Base-by-base conservation (phyloP, 139 green algal species). In the Chlorella sp. region DNA sequence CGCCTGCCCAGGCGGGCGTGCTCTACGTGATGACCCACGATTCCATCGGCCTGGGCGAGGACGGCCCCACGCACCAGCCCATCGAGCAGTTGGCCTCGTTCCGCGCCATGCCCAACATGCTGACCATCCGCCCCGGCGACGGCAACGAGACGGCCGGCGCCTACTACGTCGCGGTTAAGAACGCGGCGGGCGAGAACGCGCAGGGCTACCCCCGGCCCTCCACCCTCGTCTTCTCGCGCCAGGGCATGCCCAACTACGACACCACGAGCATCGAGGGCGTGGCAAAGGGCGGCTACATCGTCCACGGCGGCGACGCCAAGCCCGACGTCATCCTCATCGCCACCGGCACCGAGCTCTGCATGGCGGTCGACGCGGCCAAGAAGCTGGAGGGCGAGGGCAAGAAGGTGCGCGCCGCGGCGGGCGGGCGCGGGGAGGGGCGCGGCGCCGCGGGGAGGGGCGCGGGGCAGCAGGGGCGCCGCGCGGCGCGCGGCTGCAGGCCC, bases 1-100 rank as follows among this genome's bases (percentile, higher is more conserved):
- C 53, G 25, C 21, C 62, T 38, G 31, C 33, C 25, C 79, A 89
- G 84, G 82, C 90, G 42, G 93, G 94, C 70, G 86, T 88, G 43
- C 91, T 98, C 79, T 97, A 91, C 73, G 96, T 99, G 50, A 99
- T 98, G 94, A 99, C 96, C 59, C 96, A 99, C 89, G 96, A 99
- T 90, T 98, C 94, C 67, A 99, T 99, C 79, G 96, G 96, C 78
- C 91, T 99, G 76, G 96, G 96, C 77, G 96, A 99, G 94, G 96
- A 99, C 78, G 96, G 96, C 83, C 96, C 96, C 83, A 99, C 96
- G 75, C 96, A 99, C 82, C 95, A 98, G 91, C 92, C 92, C n/a
- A 85, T 99, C 50, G 96, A 99, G 94, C 96, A 99, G 87, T 87
- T 99, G 80, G 90, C 93, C 19, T 96, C 88, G 61, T 98, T 98